phyloP scores from a whole-genome alignment of 164 flowering plant genomes.

The Tetracentron sinense region DNA sequence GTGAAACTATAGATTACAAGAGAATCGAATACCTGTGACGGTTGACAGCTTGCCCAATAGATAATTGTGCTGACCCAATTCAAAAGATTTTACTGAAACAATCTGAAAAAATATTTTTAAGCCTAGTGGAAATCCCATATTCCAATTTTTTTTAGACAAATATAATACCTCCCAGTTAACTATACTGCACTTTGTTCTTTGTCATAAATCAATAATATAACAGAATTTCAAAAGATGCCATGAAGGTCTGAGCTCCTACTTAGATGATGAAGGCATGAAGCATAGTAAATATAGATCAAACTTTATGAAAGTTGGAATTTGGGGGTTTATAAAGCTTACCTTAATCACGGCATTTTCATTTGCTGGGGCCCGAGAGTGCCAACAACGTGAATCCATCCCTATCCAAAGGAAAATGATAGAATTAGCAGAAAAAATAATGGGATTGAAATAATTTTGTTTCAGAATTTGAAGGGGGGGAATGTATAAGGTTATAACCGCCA shows the following conservation, averaged over 20 bases:
- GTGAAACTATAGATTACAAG: neutral
- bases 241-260: neutral
- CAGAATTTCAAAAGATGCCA: neutral
- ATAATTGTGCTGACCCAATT: no score
- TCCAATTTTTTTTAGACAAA: neutral
- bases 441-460: no score
- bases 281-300: neutral
- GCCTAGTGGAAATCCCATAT: neutral
- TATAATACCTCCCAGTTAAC: neutral
- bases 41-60: neutral
- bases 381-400: constrained; percentile 58
- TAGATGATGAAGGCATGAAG: neutral
- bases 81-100: no score
- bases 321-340: constrained; percentile 39
- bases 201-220: neutral
- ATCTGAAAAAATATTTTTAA: neutral
- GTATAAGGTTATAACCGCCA: neutral
- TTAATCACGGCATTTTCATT: constrained; percentile 65
- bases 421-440: constrained; percentile 1
- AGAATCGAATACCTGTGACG: neutral
- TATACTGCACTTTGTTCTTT: neutral
- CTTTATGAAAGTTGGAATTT: neutral
- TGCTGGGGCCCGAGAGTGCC: constrained; percentile 37
- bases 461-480: no score
- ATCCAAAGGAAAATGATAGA: constrained; percentile 14